Percentiles rank a stretch among this genome's conserved stretches.
Evolutionary conservation across 805 yeast genomes (phyloP).

Genomic region (Myxozyma nipponensis): DNA sequence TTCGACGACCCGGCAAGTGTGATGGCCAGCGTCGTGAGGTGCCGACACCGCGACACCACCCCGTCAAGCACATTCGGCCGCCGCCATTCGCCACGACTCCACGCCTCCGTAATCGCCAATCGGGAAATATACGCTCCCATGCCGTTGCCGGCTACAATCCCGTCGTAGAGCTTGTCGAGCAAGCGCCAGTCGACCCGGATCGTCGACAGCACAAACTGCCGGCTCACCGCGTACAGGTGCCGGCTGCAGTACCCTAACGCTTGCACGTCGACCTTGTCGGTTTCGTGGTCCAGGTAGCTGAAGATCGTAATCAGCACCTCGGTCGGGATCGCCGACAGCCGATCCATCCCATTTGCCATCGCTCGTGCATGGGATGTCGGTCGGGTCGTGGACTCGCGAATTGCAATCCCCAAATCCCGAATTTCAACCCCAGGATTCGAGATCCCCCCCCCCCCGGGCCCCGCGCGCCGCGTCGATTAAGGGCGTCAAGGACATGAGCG

Average conservation of each 20-base stretch:
- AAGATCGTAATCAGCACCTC: background rate
- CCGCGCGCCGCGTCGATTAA: background rate
- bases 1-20: conserved; percentile 26
- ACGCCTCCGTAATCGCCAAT: conserved; percentile 16
- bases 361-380: background rate
- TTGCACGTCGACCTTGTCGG: background rate
- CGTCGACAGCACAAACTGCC: conserved; percentile 19
- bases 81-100: conserved; percentile 30
- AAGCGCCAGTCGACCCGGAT: conserved; percentile 18
- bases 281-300: background rate
- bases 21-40: conserved; percentile 7
- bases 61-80: conserved; percentile 16
- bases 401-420: background rate
- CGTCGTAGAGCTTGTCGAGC: conserved; percentile 11
- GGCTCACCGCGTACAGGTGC: conserved; percentile 20
- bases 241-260: conserved; percentile 14
- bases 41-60: conserved; percentile 11
- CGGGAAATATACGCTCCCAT: conserved; percentile 15
- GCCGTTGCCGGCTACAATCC: conserved; percentile 2
- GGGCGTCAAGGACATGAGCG: background rate
- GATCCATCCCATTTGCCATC: background rate
- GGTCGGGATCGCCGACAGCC: background rate
- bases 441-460: background rate
- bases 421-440: background rate
- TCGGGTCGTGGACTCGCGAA: background rate